phyloP scores from a whole-genome alignment of 2,329 filamentous ascomycete species.

The Pseudogymnoascus sp. region DNA sequence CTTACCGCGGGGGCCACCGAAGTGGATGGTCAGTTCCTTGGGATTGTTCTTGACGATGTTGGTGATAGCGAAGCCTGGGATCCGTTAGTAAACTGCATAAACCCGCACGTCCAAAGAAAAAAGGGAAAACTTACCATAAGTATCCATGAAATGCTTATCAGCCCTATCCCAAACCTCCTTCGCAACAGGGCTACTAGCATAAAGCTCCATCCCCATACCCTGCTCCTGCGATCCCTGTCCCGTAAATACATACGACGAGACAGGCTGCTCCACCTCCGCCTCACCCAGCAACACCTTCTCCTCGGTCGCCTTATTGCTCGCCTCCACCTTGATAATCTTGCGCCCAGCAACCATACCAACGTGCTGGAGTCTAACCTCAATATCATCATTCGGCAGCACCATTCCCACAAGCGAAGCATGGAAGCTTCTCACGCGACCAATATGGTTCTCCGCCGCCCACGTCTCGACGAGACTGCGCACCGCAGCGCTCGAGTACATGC shows the following conservation, averaged over 20 bases:
- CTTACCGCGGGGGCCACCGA: conserved; percentile 93
- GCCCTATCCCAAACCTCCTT: conserved; percentile 97
- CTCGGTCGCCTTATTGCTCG: conserved; percentile 88
- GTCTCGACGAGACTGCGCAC: conserved; percentile 95
- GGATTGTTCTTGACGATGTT: conserved; percentile 99
- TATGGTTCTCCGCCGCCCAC: conserved; percentile 98
- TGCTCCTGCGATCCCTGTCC: conserved; percentile 98
- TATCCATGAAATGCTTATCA: conserved; percentile 96
- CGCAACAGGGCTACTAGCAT: conserved; percentile 85
- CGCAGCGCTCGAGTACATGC: conserved; percentile 98
- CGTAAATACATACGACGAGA: conserved; percentile 95
- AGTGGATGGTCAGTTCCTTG: conserved; percentile 96
- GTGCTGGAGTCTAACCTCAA: conserved; percentile 91
- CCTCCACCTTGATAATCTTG: conserved; percentile 99
- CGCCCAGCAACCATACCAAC: conserved; percentile 95
- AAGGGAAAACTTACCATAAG: conserved; percentile 64
- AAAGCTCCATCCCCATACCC: conserved; percentile 99
- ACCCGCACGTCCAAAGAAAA: conserved; percentile 6
- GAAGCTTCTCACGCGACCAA: conserved; percentile 94
- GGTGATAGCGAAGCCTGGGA: conserved; percentile 80
- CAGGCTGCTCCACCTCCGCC: conserved; percentile 95
- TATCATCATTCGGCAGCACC: conserved; percentile 93
- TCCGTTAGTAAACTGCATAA: conserved; percentile 20
- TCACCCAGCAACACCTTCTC: conserved; percentile 94
- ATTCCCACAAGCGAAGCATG: conserved; percentile 95